Evolutionary conservation across 2,329 filamentous ascomycete genomes (phyloP).

Genomic region (Rosellinia necatrix): DNA sequence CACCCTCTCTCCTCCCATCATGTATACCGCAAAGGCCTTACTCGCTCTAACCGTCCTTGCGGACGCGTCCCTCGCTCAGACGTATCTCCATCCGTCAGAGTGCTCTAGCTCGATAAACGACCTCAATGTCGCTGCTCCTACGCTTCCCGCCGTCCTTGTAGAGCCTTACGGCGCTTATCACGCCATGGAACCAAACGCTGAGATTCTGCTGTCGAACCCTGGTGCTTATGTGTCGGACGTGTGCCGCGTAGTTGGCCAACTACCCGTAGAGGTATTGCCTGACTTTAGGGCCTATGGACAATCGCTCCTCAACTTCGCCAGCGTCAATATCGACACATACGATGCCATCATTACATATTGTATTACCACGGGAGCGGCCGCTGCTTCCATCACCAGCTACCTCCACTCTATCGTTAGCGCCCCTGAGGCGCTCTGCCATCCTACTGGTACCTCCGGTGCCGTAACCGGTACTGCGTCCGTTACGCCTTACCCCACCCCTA

Average conservation of each 20-base stretch:
- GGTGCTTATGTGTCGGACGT: not conserved
- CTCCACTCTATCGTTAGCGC: not conserved
- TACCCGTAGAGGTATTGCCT: not conserved
- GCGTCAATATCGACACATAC: not conserved
- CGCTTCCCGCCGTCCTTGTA: not conserved
- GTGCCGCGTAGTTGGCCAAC: not conserved
- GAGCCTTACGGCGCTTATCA: not conserved
- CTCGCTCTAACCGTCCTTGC: not conserved
- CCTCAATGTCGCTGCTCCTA: not conserved
- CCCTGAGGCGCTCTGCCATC: not conserved
- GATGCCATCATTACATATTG: constrained; percentile 1
- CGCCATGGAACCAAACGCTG: not conserved
- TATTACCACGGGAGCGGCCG: not conserved
- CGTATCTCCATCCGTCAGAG: not conserved
- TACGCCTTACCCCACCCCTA: constrained; percentile 4
- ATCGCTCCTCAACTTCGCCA: not conserved
- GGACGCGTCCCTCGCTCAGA: not conserved
- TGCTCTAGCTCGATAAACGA: too few relatives aligned
- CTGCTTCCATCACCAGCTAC: constrained; percentile 5
- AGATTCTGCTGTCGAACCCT: not conserved
- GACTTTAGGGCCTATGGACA: not conserved
- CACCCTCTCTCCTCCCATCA: too few relatives aligned
- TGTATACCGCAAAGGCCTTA: not conserved
- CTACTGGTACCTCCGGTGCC: not conserved
- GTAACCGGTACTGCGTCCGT: not conserved